Evolutionary conservation across 2,329 filamentous ascomycete genomes (phyloP), one percentile per base, ranked within the genome.

Genomic region (Coccinonectria pachysandricola): DNA sequence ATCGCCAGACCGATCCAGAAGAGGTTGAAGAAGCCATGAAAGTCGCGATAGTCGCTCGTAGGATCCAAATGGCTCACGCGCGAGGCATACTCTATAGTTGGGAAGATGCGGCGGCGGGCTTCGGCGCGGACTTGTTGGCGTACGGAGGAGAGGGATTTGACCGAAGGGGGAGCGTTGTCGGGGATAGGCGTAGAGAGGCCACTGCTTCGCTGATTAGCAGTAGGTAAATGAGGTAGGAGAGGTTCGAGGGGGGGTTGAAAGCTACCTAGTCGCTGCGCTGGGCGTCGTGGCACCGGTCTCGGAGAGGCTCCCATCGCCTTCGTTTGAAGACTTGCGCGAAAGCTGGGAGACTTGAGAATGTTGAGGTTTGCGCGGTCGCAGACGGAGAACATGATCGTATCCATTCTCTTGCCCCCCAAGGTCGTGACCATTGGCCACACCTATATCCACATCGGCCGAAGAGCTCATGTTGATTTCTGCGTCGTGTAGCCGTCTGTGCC

Each of bases 1-100:
- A 98, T 93, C 42, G 83, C 84, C 33, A 98, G 66, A 7, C 85
- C 85, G 39, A 98, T 88, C 91, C 91, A 98, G 60, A 98, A 98
- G 19, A 98, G 71, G 28, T 91, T 84, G 60, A 95, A 98, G 69
- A 98, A 98, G 50, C 91, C 91, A 45, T 85, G 76, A 53, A 98
- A 98, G 56, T 98, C 86, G 47, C 77, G 77, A 53, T 96, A 87
- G 47, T 94, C 86, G 55, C 83, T 93, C 25, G 74, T 70, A 0
- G 87, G 86, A 50, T 98, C 91, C 52, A 98, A 94, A 59, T 98
- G 88, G 11, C 88, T 96, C 12, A 96, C 79, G 31, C 91, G 80
- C 34, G 81, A 79, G 20, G 83, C 73, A 59, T 88, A 98, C 47
- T 94, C 83, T 50, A 93, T 86, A 12, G 83, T 91, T 12, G 92